Evolutionary conservation across 2,329 filamentous ascomycete genomes (phyloP).

Genomic region (Aspergillus candidus): DNA sequence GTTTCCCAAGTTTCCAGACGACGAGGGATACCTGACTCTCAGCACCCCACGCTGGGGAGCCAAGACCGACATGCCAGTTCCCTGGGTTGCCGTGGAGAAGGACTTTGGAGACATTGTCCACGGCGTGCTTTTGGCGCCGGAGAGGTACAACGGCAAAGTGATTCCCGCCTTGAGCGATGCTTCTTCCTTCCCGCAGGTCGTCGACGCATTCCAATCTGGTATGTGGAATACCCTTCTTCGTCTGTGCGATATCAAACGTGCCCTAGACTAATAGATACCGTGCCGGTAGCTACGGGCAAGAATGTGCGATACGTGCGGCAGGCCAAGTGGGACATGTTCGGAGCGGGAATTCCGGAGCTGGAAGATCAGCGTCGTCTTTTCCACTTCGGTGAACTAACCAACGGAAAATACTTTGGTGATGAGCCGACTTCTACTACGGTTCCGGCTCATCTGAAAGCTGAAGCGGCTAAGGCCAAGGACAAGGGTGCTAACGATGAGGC

Average conservation of each 20-base stretch:
- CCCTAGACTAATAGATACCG: too few relatives aligned
- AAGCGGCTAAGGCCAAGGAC: too few relatives aligned
- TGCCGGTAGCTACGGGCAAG: not conserved
- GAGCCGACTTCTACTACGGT: too few relatives aligned
- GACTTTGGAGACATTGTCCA: constrained; percentile 46
- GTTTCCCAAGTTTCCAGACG: constrained; percentile 33
- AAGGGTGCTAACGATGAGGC: too few relatives aligned
- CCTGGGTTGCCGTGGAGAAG: constrained; percentile 35
- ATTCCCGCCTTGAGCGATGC: constrained; percentile 37
- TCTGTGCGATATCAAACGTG: too few relatives aligned
- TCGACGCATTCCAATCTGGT: constrained; percentile 32
- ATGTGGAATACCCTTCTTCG: constrained; percentile 23
- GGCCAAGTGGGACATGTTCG: too few relatives aligned
- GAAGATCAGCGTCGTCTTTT: too few relatives aligned
- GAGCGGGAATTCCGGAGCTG: too few relatives aligned
- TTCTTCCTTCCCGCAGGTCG: constrained; percentile 24
- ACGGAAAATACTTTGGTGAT: too few relatives aligned
- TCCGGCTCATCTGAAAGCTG: too few relatives aligned
- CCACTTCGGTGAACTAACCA: too few relatives aligned
- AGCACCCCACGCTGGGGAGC: constrained; percentile 37
- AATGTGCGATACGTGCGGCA: not conserved
- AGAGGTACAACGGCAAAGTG: constrained; percentile 31
- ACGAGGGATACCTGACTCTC: constrained; percentile 35
- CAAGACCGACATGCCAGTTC: constrained; percentile 25
- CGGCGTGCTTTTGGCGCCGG: constrained; percentile 39